These are phyloP conservation scores for Fusarium illudens DNA, from an alignment of 2,329 filamentous ascomycete species.

Conservation along the genomic window DNA sequence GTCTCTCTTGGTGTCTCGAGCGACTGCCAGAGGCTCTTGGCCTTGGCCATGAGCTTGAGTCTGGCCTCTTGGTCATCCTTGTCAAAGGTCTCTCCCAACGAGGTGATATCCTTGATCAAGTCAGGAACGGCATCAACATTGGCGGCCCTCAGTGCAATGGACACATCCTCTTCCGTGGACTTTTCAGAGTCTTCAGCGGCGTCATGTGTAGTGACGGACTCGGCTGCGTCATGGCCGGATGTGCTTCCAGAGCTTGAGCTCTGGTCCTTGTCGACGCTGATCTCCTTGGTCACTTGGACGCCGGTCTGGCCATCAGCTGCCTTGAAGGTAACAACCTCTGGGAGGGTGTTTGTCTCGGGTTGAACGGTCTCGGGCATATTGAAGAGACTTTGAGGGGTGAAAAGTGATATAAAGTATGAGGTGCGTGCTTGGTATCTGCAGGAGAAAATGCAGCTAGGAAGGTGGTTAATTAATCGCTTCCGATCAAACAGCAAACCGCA, in stretches of 20 bases:
- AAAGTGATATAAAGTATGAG: not conserved
- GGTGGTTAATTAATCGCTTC: not conserved
- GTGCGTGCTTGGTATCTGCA: not conserved
- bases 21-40: slow-evolving; percentile 45
- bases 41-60: slow-evolving; percentile 46
- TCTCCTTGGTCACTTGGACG: not conserved
- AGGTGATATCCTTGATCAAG: slow-evolving; percentile 20
- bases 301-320: not conserved
- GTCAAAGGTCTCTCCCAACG: not conserved
- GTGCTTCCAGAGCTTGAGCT: not conserved
- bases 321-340: not conserved
- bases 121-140: slow-evolving; percentile 19
- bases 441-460: not conserved
- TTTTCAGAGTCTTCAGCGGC: not conserved
- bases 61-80: slow-evolving; percentile 32
- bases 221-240: not conserved
- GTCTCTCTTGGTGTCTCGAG: slow-evolving; percentile 59
- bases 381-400: not conserved
- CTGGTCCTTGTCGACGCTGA: not conserved
- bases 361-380: slow-evolving; percentile 2
- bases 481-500: not conserved
- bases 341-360: not conserved
- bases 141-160: slow-evolving; percentile 22
- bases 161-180: slow-evolving; percentile 3
- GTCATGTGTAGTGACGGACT: not conserved